phyloP scores from a whole-genome alignment of 2,329 filamentous ascomycete species.

The Ascosphaera aggregata region DNA sequence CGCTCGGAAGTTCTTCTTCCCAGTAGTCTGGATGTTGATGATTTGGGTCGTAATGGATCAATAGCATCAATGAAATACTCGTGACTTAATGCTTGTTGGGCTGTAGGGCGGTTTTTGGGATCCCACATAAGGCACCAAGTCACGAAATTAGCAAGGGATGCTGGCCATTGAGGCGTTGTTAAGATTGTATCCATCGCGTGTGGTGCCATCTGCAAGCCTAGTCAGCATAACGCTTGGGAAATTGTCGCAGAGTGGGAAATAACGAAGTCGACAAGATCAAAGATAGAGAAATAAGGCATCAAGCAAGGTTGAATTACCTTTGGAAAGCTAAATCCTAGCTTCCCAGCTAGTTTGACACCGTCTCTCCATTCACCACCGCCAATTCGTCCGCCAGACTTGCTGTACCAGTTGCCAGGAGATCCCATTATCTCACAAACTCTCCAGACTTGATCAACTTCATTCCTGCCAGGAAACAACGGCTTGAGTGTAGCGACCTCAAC shows the following conservation, averaged over 20 bases:
- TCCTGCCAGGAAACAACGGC: conserved; percentile 87
- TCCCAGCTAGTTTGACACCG: conserved; percentile 73
- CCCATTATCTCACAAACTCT: conserved; percentile 98
- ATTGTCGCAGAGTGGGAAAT: too few relatives aligned
- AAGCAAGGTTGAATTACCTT: conserved; percentile 29
- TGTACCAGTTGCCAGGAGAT: conserved; percentile 58
- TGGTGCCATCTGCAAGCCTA: conserved; percentile 94
- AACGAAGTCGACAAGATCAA: too few relatives aligned
- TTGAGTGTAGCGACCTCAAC: conserved; percentile 94
- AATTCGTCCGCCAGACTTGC: conserved; percentile 63
- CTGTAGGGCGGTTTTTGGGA: conserved; percentile 74
- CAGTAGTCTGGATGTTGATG: conserved; percentile 59
- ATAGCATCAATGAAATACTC: conserved; percentile 87
- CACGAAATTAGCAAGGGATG: conserved; percentile 71
- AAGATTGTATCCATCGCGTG: conserved; percentile 91
- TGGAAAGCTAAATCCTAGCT: conserved; percentile 94
- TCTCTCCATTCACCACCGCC: conserved; percentile 97
- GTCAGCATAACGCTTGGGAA: too few relatives aligned
- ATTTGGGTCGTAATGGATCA: conserved; percentile 81
- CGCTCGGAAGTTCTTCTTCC: conserved; percentile 71
- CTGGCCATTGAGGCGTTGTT: conserved; percentile 74
- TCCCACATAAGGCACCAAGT: conserved; percentile 99
- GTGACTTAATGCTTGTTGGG: conserved; percentile 78
- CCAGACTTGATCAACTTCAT: conserved; percentile 98
- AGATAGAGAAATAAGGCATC: too few relatives aligned